Conservation (phyloP, 116 monocot genomes). For the Dioscorea cayenensis region DNA sequence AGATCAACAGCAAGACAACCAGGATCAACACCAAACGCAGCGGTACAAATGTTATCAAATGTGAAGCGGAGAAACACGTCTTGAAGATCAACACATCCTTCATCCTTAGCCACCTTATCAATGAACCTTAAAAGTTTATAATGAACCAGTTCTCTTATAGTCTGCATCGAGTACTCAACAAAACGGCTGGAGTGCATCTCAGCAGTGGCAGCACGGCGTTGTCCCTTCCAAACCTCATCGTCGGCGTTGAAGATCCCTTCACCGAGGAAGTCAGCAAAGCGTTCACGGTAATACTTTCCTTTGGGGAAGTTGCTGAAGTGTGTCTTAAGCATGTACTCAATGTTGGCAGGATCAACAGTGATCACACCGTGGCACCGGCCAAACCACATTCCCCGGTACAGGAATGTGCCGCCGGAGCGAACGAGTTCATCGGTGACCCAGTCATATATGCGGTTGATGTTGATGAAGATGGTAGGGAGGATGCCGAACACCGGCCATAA, state of each 20-base stretch:
- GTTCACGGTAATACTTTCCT: slow-evolving; percentile 64
- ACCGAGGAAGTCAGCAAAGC: slow-evolving; percentile 76
- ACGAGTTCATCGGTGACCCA: slow-evolving; percentile 43
- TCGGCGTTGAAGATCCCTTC: slow-evolving; percentile 95
- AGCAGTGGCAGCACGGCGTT: slow-evolving; percentile 52
- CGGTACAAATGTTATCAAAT: slow-evolving; percentile 76
- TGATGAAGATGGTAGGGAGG: slow-evolving; percentile 39
- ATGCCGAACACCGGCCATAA: slow-evolving; percentile 76
- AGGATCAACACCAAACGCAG: slow-evolving; percentile 73
- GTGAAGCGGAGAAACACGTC: slow-evolving; percentile 81
- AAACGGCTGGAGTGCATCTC: slow-evolving; percentile 80
- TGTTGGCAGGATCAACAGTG: slow-evolving; percentile 49
- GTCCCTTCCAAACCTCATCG: slow-evolving; percentile 49
- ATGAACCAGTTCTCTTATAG: slow-evolving; percentile 41
- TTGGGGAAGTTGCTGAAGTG: slow-evolving; percentile 81
- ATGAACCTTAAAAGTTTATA: slow-evolving; percentile 45
- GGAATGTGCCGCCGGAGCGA: slow-evolving; percentile 59
- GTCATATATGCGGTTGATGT: slow-evolving; percentile 48
- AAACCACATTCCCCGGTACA: slow-evolving; percentile 65
- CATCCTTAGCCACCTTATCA: slow-evolving; percentile 5
- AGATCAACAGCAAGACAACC: slow-evolving; percentile 54
- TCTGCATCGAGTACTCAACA: slow-evolving; percentile 30
- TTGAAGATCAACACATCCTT: slow-evolving; percentile 23
- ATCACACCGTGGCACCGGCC: slow-evolving; percentile 38
- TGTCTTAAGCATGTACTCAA: slow-evolving; percentile 79